A percentile compares a stretch with the other conserved stretches of the same genome.
These are phyloP conservation scores for Erysiphe neolycopersici DNA, from an alignment of 2,329 filamentous ascomycete genomes.

Conservation along the genomic window DNA sequence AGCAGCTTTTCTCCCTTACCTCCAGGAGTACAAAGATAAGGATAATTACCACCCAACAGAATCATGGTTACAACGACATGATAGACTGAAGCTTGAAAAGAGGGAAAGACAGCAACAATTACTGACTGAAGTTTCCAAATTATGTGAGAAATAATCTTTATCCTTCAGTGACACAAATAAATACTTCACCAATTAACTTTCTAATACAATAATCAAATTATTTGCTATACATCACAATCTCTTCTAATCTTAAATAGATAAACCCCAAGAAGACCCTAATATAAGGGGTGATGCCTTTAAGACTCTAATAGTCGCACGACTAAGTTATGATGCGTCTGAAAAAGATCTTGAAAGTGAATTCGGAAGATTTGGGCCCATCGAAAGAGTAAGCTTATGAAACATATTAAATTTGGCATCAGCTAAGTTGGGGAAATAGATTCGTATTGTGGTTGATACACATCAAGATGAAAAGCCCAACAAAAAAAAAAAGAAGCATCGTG, in stretches of 20 bases:
- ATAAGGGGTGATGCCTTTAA: slow-evolving; percentile 84
- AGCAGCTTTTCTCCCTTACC: slow-evolving; percentile 43
- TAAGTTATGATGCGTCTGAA: slow-evolving; percentile 73
- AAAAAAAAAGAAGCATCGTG: slow-evolving; percentile 57
- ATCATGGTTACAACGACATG: slow-evolving; percentile 73
- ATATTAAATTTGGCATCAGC: not conserved
- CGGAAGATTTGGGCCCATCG: slow-evolving; percentile 75
- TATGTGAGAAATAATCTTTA: slow-evolving; percentile 11
- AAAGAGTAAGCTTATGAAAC: slow-evolving; percentile 35
- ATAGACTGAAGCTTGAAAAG: slow-evolving; percentile 63
- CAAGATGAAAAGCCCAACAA: slow-evolving; percentile 43
- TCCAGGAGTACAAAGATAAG: slow-evolving; percentile 53
- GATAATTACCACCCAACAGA: slow-evolving; percentile 61
- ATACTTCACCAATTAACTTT: not conserved
- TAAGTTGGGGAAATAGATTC: slow-evolving; percentile 30
- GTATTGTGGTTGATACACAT: slow-evolving; percentile 57
- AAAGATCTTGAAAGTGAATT: slow-evolving; percentile 86
- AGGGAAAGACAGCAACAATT: slow-evolving; percentile 33
- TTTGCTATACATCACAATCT: slow-evolving; percentile 5
- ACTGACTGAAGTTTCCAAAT: slow-evolving; percentile 10
- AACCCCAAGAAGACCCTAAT: slow-evolving; percentile 62
- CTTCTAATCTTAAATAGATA: slow-evolving; percentile 27
- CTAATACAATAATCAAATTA: slow-evolving; percentile 1
- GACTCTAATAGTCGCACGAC: slow-evolving; percentile 72
- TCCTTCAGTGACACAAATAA: slow-evolving; percentile 3